Conservation (phyloP, 345 rosid species). For the Microcos paniculata region DNA sequence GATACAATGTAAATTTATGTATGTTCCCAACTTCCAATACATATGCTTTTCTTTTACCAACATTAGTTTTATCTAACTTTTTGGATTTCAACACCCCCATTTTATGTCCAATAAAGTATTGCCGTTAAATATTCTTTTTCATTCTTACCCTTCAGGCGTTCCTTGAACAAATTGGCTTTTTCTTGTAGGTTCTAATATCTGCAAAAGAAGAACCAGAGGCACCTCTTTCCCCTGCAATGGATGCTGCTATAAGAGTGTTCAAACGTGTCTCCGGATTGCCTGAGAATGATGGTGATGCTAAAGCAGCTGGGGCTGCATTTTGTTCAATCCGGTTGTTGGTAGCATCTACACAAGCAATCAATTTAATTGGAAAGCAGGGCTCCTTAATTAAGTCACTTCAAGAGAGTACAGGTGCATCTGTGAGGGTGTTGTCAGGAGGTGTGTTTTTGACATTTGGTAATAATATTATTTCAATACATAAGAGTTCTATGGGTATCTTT, state of each 20-base stretch:
- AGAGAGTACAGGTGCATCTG: slow-evolving; percentile 72
- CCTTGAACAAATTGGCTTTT: not conserved
- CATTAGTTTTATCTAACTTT: too few relatives aligned
- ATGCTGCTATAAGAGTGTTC: slow-evolving; percentile 56
- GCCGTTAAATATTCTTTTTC: not conserved
- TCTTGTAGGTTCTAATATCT: slow-evolving; percentile 54
- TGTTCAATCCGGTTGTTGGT: slow-evolving; percentile 69
- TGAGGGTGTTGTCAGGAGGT: slow-evolving; percentile 79
- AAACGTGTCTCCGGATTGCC: slow-evolving; percentile 53
- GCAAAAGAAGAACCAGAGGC: slow-evolving; percentile 61
- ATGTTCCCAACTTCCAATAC: too few relatives aligned
- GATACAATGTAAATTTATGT: too few relatives aligned
- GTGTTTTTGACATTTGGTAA: slow-evolving; percentile 11
- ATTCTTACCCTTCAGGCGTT: not conserved
- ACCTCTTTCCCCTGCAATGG: slow-evolving; percentile 57
- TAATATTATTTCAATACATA: not conserved
- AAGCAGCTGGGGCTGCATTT: slow-evolving; percentile 39
- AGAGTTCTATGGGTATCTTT: not conserved
- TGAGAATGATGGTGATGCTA: slow-evolving; percentile 30
- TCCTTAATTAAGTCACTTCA: slow-evolving; percentile 79
- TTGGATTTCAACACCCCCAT: too few relatives aligned
- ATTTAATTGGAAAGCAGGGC: slow-evolving; percentile 92
- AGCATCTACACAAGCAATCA: slow-evolving; percentile 83
- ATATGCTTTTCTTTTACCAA: too few relatives aligned
- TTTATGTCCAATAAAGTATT: not conserved